phyloP scores from a whole-genome alignment of 768 basidiomycete genomes.

The Naganishia vaughanmartiniae region DNA sequence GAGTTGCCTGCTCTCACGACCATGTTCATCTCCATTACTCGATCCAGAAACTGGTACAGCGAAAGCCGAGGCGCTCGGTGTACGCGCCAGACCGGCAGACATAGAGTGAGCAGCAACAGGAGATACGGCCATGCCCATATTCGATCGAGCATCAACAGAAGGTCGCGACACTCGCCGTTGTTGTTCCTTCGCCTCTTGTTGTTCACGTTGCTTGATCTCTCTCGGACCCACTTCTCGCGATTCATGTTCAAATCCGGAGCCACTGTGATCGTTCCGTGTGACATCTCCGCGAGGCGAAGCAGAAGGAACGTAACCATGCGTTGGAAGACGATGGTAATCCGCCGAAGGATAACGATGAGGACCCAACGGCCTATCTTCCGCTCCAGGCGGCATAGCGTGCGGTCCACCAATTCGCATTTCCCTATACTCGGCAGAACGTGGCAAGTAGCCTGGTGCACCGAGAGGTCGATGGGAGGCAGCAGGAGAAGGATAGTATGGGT shows the following conservation, averaged over 20 bases:
- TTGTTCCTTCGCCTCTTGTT: not conserved
- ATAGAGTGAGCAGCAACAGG: not conserved
- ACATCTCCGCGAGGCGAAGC: not conserved
- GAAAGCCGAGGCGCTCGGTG: not conserved
- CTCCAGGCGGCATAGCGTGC: slow-evolving; percentile 1
- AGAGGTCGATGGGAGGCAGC: slow-evolving; percentile 3
- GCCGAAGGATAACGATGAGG: slow-evolving; percentile 14
- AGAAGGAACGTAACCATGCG: slow-evolving; percentile 6
- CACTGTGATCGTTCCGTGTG: not conserved
- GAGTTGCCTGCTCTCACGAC: not conserved
- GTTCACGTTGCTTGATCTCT: slow-evolving; percentile 1
- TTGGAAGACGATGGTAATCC: slow-evolving; percentile 16
- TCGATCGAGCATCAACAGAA: not conserved
- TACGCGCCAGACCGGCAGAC: not conserved
- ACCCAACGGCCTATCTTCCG: slow-evolving; percentile 12
- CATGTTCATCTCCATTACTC: slow-evolving; percentile 1
- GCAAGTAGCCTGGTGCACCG: not conserved
- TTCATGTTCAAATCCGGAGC: not conserved
- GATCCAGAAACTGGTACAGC: not conserved
- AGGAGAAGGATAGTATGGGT: slow-evolving; percentile 20
- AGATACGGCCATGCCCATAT: not conserved
- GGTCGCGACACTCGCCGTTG: slow-evolving; percentile 1
- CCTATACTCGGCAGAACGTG: not conserved
- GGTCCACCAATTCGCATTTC: not conserved
- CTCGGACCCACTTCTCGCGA: not conserved